Base-by-base conservation (phyloP, 2,329 filamentous ascomycete species). In the Xylaria arbuscula region DNA sequence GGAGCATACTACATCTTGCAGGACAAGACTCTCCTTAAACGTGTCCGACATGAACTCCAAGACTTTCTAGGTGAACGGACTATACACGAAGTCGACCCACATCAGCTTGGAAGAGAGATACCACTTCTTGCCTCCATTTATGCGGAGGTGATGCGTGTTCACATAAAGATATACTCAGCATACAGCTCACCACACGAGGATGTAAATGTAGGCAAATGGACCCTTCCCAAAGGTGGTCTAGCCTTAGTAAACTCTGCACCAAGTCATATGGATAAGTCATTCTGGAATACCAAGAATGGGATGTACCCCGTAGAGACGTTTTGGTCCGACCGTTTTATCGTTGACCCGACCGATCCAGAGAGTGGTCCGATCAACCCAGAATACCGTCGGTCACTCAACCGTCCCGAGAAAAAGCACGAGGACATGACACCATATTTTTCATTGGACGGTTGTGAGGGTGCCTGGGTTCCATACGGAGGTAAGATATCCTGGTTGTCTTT, bases 201-300 rank as follows among this genome's bases (percentile, higher is more conserved):
- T 24, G 65, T 72, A 9, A 24, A 64, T 15, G 53, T 74, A 3
- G 70, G 73, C 19, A 64, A 54, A 57, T 75, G 64, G 51, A 50
- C 17, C 0, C 68, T 75, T 15, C 73, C 73, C 1, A 71, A 61
- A 47, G 64, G 68, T 8, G 50, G 32, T 6, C 34, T 74, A 1
- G 70, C 65, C 7, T 50, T 74, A 1, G 51, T 74, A 5, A 73
- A 69, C 47, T 67, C 73, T 1, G 50, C 19, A 1, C 59, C 64
- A 7, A 64, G 67, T 13, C 73, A 75, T 40, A 72, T 67, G 64
- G 70, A 75, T 36, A 55, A 57, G 5, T 42, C 50, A 3, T 73
- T 72, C 45, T 75, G 73, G 73, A 75, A 74, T 32, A 72, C 72
- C 1, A 61, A 68, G 17, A 59, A 64, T n/a, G 72, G 70, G 8